phyloP scores from a whole-genome alignment of 129 eudicot genomes.

The Gnaphalium uliginosum region DNA sequence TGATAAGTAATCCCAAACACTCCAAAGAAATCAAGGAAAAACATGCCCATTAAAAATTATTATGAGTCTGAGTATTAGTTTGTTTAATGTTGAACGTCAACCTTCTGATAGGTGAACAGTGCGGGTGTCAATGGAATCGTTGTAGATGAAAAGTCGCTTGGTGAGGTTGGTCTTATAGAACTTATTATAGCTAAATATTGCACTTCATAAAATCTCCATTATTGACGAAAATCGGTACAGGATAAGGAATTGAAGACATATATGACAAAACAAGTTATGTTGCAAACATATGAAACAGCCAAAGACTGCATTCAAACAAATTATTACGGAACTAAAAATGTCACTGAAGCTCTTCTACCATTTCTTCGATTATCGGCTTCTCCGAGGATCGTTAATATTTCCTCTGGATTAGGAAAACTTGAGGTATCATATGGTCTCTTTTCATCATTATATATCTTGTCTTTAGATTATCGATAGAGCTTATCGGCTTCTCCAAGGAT shows the following conservation, averaged over 20 bases:
- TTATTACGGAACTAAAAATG: slow-evolving; percentile 30
- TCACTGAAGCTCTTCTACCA: slow-evolving; percentile 28
- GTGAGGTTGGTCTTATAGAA: slow-evolving; percentile 14
- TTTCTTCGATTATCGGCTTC: slow-evolving; percentile 24
- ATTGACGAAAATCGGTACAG: not conserved
- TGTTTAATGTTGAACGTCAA: not conserved
- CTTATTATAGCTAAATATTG: not conserved
- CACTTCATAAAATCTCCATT: not conserved
- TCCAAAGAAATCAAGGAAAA: too few relatives aligned
- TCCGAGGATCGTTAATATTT: slow-evolving; percentile 27
- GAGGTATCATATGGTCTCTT: slow-evolving; percentile 11
- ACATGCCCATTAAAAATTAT: too few relatives aligned
- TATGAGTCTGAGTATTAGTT: not conserved
- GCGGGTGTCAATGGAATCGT: slow-evolving; percentile 29
- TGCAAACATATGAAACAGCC: slow-evolving; percentile 34
- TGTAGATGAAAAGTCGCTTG: slow-evolving; percentile 5
- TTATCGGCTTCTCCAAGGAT: slow-evolving; percentile 31
- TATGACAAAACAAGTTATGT: slow-evolving; percentile 26
- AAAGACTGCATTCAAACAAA: slow-evolving; percentile 34
- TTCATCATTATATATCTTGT: not conserved
- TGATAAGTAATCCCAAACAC: too few relatives aligned
- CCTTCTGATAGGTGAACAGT: slow-evolving; percentile 26
- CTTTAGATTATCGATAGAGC: too few relatives aligned
- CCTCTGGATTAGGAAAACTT: slow-evolving; percentile 24
- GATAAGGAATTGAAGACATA: slow-evolving; percentile 18